Evolutionary conservation across 495 filamentous ascomycete genomes (phyloP).

Genomic region (Hypoxylon perforatum): DNA sequence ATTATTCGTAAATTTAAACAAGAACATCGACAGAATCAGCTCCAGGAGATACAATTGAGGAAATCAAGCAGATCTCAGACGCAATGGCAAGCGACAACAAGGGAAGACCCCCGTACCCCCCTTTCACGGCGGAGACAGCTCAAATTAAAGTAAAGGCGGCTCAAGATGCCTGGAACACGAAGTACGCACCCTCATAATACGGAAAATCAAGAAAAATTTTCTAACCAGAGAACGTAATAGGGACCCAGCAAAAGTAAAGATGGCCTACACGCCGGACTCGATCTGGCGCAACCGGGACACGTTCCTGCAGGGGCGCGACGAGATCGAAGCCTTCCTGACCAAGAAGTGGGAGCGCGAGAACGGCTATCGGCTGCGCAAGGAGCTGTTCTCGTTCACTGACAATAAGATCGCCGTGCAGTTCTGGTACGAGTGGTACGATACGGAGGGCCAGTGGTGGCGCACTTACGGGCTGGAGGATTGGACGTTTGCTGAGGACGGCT

Average conservation of each 20-base stretch:
- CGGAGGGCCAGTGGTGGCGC: slow-evolving; percentile 83
- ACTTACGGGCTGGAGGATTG: slow-evolving; percentile 93
- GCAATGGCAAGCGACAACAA: slow-evolving; percentile 37
- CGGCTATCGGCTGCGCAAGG: slow-evolving; percentile 83
- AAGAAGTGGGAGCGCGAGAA: slow-evolving; percentile 82
- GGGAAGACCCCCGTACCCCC: slow-evolving; percentile 67
- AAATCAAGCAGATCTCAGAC: neutral
- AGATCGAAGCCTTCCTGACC: slow-evolving; percentile 76
- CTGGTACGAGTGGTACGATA: slow-evolving; percentile 90
- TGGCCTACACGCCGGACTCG: slow-evolving; percentile 78
- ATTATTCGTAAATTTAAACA: neutral
- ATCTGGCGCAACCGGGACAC: slow-evolving; percentile 85
- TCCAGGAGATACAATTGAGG: neutral
- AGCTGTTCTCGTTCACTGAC: slow-evolving; percentile 81
- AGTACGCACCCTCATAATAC: slow-evolving; percentile 56
- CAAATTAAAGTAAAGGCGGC: slow-evolving; percentile 84
- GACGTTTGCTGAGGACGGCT: slow-evolving; percentile 83
- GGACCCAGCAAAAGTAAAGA: slow-evolving; percentile 70
- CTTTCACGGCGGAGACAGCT: slow-evolving; percentile 81
- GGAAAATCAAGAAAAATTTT: neutral
- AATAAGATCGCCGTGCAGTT: slow-evolving; percentile 88
- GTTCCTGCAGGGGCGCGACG: slow-evolving; percentile 76
- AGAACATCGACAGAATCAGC: neutral
- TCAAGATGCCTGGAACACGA: slow-evolving; percentile 87
- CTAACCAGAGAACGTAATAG: slow-evolving; percentile 46